Conservation (phyloP, 1,284 basidiomycete species). For the Ceratobasidium theobromae region DNA sequence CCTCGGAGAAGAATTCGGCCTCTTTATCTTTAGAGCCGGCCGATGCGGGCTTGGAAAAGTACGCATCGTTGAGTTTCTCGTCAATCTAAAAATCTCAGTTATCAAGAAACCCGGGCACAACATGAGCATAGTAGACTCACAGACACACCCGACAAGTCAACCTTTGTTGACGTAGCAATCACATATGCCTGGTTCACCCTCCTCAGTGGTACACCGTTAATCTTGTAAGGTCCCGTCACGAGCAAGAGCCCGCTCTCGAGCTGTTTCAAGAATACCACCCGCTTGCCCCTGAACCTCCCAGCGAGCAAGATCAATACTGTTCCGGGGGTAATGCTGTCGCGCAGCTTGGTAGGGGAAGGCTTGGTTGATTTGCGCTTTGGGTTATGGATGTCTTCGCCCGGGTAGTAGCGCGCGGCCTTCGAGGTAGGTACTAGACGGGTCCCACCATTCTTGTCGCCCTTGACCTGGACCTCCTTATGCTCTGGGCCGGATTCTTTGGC, state of each 20-base stretch:
- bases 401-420: constrained; percentile 96
- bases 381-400: constrained; percentile 91
- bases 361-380: constrained; percentile 89
- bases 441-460: constrained; percentile 89
- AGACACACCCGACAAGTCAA: constrained; percentile 79
- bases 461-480: constrained; percentile 78
- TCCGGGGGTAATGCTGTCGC: constrained; percentile 89
- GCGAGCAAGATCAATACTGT: constrained; percentile 96
- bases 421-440: constrained; percentile 80
- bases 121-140: constrained; percentile 49
- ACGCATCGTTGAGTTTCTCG: constrained; percentile 91
- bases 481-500: constrained; percentile 59
- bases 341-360: constrained; percentile 76
- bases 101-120: constrained; percentile 4
- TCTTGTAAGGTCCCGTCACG: constrained; percentile 97
- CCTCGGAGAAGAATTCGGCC: constrained; percentile 94
- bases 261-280: constrained; percentile 98
- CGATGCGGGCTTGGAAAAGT: constrained; percentile 83
- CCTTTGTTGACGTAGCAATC: constrained; percentile 96
- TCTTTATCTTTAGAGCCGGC: constrained; percentile 80
- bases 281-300: constrained; percentile 97
- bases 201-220: constrained; percentile 98
- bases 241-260: constrained; percentile 90
- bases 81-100: constrained; percentile 60
- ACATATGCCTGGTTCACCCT: constrained; percentile 99